Conservation (phyloP, 805 yeast genomes). For the Kuraishia floccosa region DNA sequence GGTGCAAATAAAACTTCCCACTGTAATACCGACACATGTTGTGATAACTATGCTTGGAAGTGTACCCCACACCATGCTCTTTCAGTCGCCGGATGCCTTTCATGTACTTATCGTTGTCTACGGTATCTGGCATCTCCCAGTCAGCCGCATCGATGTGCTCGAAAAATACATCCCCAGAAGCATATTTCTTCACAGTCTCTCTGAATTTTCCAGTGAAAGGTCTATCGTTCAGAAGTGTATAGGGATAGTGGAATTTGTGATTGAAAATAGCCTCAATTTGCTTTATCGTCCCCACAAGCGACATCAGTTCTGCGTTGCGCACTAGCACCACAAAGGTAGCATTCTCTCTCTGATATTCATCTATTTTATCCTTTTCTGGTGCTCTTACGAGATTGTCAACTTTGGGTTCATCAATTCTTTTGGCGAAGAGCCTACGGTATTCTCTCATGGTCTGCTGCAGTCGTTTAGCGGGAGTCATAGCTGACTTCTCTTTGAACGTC, state of each 20-base stretch:
- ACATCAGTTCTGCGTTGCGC: conserved; percentile 48
- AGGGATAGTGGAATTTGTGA: conserved; percentile 63
- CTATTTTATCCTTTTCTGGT: conserved; percentile 9
- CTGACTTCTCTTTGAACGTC: conserved; percentile 6
- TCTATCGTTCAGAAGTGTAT: conserved; percentile 66
- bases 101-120: conserved; percentile 23
- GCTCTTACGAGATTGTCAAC: conserved; percentile 19
- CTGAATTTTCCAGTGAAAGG: conserved; percentile 53
- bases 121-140: conserved; percentile 36
- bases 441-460: conserved; percentile 24
- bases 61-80: conserved; percentile 42
- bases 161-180: conserved; percentile 33
- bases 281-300: conserved; percentile 38
- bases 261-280: conserved; percentile 60
- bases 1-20: conserved; percentile 51
- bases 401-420: conserved; percentile 37
- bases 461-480: conserved; percentile 15
- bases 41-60: conserved; percentile 53
- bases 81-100: conserved; percentile 24
- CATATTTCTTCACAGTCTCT: conserved; percentile 23
- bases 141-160: conserved; percentile 34
- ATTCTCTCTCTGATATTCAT: conserved; percentile 35
- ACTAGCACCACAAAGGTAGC: conserved; percentile 71
- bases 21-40: conserved; percentile 81
- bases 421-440: conserved; percentile 23